Percentiles rank a stretch among this genome's conserved stretches.
These are phyloP conservation scores for Ganoderma multipileum DNA, from an alignment of 1,284 basidiomycete genomes.

Conservation along the genomic window DNA sequence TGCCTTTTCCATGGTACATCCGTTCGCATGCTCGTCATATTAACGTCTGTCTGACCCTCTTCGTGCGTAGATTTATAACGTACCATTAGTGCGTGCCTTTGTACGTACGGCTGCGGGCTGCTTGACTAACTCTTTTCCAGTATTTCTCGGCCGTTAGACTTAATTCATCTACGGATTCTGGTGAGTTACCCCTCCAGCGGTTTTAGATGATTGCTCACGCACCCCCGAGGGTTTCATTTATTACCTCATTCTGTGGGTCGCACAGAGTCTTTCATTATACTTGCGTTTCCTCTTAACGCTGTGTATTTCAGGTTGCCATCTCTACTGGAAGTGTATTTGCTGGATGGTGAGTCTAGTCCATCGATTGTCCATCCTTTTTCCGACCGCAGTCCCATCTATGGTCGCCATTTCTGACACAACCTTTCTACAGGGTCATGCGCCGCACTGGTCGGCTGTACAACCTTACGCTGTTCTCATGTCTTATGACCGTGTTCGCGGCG, in stretches of 20 bases:
- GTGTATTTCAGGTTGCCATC: slow-evolving; percentile 63
- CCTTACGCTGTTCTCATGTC: slow-evolving; percentile 68
- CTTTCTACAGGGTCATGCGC: slow-evolving; percentile 73
- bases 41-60: slow-evolving; percentile 16
- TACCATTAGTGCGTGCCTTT: slow-evolving; percentile 67
- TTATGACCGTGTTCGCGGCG: slow-evolving; percentile 61
- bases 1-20: slow-evolving; percentile 81
- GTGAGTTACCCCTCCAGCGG: slow-evolving; percentile 46
- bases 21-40: slow-evolving; percentile 4
- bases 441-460: slow-evolving; percentile 82
- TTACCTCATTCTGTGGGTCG: slow-evolving; percentile 83
- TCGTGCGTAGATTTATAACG: slow-evolving; percentile 75
- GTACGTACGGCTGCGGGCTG: slow-evolving; percentile 8
- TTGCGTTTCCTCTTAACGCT: slow-evolving; percentile 21
- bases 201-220: slow-evolving; percentile 21
- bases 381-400: slow-evolving; percentile 13
- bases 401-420: slow-evolving; percentile 12
- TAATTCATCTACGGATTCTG: slow-evolving; percentile 73
- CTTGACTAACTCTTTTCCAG: slow-evolving; percentile 36
- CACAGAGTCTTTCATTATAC: slow-evolving; percentile 8
- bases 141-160: slow-evolving; percentile 90
- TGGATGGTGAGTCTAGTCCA: slow-evolving; percentile 67
- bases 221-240: slow-evolving; percentile 68
- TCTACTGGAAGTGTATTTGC: slow-evolving; percentile 84
- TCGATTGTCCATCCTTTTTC: slow-evolving; percentile 6